Base-by-base conservation (phyloP, 2,329 filamentous ascomycete species). In the Arthrobotrys sphaeroides region DNA sequence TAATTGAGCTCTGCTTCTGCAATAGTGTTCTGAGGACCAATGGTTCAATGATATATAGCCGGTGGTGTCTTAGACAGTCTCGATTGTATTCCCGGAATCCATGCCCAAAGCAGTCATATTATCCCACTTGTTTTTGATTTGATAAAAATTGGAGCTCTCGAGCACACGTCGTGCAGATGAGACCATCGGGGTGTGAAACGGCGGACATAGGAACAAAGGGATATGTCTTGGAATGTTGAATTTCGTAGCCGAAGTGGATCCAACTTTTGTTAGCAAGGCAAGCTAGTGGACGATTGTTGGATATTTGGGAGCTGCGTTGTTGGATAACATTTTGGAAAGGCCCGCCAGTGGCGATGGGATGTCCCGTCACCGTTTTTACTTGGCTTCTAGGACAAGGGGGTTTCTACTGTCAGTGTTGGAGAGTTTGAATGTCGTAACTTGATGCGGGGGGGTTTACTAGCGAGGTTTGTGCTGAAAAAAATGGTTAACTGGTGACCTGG, bases 251-350 rank as follows among this genome's bases (percentile, higher is more conserved):
- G 16, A 38, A 33, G 24, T 16, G 9, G 26, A n/a, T 10, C 47
- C 47, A 53, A 51, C n/a, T 31, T n/a, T n/a, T n/a, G n/a, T n/a
- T n/a, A n/a, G n/a, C n/a, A n/a, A n/a, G n/a, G 12, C 4, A 31
- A 16, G 12, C 22, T 13, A 16, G n/a, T 45, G n/a, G n/a, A n/a
- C n/a, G 18, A 18, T 53, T 70, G 66, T 70, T 70, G 66, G 33
- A 70, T 70, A 70, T 62, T 70, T 59, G 26, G 42, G 10, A 36
- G 60, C 40, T 70, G 66, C 28, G 66, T 70, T 70, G 66, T 70
- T 62, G 36, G n/a, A 53, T 55, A 55, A 55, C 28, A n/a, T 28
- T 51, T 33, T 40, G 16, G 7, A 26, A 38, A 22, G 31, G 16
- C 31, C 36, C 28, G 28, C 5, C 28, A 10, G 5, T 36, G 16